Evolutionary conservation across 106 monocot species (phyloP), one percentile per base, ranked within the genome.

Genomic region (Narthecium ossifragum): DNA sequence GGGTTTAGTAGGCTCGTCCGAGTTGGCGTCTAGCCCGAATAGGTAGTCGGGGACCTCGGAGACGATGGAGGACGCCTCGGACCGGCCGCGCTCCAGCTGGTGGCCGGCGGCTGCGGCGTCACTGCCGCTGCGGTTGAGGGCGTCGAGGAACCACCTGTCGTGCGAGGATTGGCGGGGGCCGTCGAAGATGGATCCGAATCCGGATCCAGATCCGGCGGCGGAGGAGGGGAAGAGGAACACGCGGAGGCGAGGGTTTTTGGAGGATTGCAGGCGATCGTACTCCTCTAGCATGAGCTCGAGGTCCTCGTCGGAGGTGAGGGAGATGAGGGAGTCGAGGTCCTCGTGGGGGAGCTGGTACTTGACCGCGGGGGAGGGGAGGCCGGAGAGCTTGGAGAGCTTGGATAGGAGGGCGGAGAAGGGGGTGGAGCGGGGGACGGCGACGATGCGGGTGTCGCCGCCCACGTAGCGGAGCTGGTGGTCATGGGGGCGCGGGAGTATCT

Each of bases 341-440:
- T 91, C 91, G 55, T 75, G 37, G 21, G 85, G 91, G 43, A 91
- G 83, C 70, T 86, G 82, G 71, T 86, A 91, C 60, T 82, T 91
- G 71, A 82, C 26, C 34, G 51, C 6, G 67, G 73, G 18, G 32
- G 55, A 53, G 18, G 66, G 29, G 34, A n/a, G 27, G 31, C 39
- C 31, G 27, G 57, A 37, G 40, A 79, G 50, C 46, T 55, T 64
- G 55, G 79, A 62, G 60, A 90, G 70, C 56, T 76, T 76, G 46
- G 79, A 66, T 49, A 71, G 60, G 60, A 85, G 85, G 46, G 66
- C 23, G 8, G 85, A 32, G 68, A 73, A 82, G 43, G 78, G 31
- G 54, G 63, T 52, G n/a, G 33, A 37, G 26, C 70, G 63, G 40
- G 63, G 70, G 18, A 76, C 43, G 28, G 70, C 53, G 34, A 76